Percentiles rank a stretch among this genome's conserved stretches.
phyloP scores from a whole-genome alignment of 768 basidiomycete genomes.

The Kwoniella newhampshirensis region DNA sequence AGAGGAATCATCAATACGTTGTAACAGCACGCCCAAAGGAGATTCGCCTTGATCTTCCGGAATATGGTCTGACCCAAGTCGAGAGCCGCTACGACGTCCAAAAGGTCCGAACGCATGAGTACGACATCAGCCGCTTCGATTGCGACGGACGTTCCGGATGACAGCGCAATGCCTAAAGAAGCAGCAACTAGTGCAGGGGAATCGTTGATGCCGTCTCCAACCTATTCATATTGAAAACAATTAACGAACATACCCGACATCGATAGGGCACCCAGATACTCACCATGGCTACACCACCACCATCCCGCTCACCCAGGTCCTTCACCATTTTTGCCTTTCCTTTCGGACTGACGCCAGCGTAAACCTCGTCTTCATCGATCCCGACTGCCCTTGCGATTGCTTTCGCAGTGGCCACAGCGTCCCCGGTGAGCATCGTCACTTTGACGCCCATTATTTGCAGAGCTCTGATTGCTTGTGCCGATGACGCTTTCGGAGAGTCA shows the following conservation, averaged over 20 bases:
- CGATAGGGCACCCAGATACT: slow-evolving; percentile 37
- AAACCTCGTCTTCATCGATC: slow-evolving; percentile 76
- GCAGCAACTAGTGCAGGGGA: slow-evolving; percentile 95
- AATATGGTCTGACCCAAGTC: slow-evolving; percentile 87
- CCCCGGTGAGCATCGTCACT: slow-evolving; percentile 92
- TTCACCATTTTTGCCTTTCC: slow-evolving; percentile 85
- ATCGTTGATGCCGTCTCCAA: slow-evolving; percentile 98
- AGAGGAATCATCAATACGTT: slow-evolving; percentile 91
- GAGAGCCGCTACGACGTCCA: slow-evolving; percentile 95
- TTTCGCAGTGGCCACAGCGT: slow-evolving; percentile 76
- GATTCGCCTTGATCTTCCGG: slow-evolving; percentile 82
- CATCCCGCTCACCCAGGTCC: slow-evolving; percentile 72
- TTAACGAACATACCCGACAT: not conserved
- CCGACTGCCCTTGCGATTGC: slow-evolving; percentile 90
- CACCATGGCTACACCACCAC: slow-evolving; percentile 86
- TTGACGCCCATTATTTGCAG: slow-evolving; percentile 86
- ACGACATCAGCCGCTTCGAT: slow-evolving; percentile 98
- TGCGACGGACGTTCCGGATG: slow-evolving; percentile 93
- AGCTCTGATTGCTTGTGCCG: slow-evolving; percentile 74
- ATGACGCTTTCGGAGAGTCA: slow-evolving; percentile 82
- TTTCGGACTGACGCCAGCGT: slow-evolving; percentile 90
- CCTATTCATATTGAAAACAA: slow-evolving; percentile 59
- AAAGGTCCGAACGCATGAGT: slow-evolving; percentile 91
- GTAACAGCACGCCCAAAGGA: slow-evolving; percentile 94
- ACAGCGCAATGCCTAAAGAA: slow-evolving; percentile 93